Conservation (phyloP, 352 stramenopile genomes). For the Pythium dissotocum region DNA sequence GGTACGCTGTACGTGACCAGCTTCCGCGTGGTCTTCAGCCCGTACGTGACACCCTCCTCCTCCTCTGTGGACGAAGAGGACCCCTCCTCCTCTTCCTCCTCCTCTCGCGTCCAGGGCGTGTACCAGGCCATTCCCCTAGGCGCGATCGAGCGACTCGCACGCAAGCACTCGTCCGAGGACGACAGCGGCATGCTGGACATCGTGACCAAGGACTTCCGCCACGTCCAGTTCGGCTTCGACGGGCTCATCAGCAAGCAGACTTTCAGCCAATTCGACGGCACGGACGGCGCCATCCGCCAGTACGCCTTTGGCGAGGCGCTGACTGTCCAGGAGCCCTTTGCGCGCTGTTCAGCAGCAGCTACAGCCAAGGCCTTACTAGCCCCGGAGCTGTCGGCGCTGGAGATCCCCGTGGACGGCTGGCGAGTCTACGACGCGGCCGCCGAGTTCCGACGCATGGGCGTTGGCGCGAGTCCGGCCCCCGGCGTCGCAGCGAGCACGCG, state of each 20-base stretch:
- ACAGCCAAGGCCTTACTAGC: neutral
- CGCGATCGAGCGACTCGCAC: constrained; percentile 72
- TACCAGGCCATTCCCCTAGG: constrained; percentile 77
- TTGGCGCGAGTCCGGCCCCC: constrained; percentile 25
- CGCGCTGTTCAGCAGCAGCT: constrained; percentile 40
- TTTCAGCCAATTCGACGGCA: constrained; percentile 76
- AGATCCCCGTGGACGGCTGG: constrained; percentile 48
- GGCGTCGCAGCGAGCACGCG: constrained; percentile 35
- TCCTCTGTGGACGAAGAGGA: constrained; percentile 27
- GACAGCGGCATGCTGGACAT: constrained; percentile 74
- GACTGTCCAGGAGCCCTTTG: constrained; percentile 58
- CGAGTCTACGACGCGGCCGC: constrained; percentile 65
- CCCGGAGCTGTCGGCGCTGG: neutral
- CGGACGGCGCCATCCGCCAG: constrained; percentile 58
- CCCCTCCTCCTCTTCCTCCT: constrained; percentile 8
- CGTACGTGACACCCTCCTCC: constrained; percentile 25
- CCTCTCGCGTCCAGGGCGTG: constrained; percentile 8
- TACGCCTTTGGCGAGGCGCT: constrained; percentile 58
- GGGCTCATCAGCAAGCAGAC: constrained; percentile 77
- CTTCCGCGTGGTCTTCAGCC: constrained; percentile 80
- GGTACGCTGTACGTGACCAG: constrained; percentile 81
- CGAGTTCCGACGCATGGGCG: constrained; percentile 72
- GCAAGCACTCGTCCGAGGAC: constrained; percentile 73
- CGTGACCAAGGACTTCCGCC: constrained; percentile 81
- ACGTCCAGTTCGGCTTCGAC: constrained; percentile 74